These are phyloP conservation scores for Ailanthus altissimus DNA, from an alignment of 345 rosid genomes.

Conservation along the genomic window DNA sequence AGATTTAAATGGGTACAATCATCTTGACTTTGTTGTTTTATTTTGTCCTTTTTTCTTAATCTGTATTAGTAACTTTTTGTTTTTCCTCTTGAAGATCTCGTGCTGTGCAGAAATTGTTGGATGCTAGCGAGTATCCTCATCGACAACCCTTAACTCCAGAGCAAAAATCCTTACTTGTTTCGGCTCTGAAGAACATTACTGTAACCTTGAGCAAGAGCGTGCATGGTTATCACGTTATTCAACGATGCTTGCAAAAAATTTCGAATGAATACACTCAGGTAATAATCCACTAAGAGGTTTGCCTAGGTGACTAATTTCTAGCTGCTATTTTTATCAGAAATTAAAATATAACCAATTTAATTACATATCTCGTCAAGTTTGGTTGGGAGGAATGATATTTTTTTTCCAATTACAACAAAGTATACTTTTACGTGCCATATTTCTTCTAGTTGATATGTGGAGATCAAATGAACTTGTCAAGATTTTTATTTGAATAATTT, in stretches of 20 bases:
- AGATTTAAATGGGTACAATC: constrained; percentile 29
- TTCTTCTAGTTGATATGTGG: too few species aligned
- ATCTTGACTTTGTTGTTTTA: background rate
- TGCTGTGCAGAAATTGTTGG: constrained; percentile 29
- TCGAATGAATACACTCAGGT: constrained; percentile 17
- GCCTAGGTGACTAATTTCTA: too few species aligned
- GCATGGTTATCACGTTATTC: constrained; percentile 36
- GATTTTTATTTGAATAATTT: too few species aligned
- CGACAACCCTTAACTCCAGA: background rate
- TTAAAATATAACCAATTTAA: too few species aligned
- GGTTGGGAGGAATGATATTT: too few species aligned
- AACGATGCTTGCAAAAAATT: constrained; percentile 27
- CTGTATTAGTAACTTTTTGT: background rate
- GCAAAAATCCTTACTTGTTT: constrained; percentile 16
- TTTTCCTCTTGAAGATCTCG: constrained; percentile 22
- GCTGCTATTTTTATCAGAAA: too few species aligned
- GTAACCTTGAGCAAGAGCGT: constrained; percentile 20
- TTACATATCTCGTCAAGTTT: too few species aligned
- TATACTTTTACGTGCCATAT: too few species aligned
- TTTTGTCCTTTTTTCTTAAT: too few species aligned
- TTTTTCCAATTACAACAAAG: too few species aligned
- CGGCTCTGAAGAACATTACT: constrained; percentile 18
- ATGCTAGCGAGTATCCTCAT: background rate
- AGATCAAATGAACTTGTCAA: too few species aligned
- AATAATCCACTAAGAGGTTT: background rate